Evolutionary conservation across 164 flowering plant genomes (phyloP).

Genomic region (Nymphaea thermarum): DNA sequence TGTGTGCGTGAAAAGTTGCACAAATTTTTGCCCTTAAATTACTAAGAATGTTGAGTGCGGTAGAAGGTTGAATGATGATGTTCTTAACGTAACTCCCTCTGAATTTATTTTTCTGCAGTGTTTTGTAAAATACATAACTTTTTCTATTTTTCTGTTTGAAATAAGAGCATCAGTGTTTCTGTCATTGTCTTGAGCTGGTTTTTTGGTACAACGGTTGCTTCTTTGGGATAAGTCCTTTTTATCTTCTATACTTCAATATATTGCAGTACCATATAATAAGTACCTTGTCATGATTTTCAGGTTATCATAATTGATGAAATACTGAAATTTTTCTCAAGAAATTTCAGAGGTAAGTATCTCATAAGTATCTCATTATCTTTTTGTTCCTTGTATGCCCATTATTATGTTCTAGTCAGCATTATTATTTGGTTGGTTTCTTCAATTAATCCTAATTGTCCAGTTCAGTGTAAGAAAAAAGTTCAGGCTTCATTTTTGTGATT

Average conservation of each 20-base stretch:
- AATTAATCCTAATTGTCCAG: too few relatives aligned
- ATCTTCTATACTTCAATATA: neutral
- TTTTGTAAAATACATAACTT: too few relatives aligned
- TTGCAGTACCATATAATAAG: neutral
- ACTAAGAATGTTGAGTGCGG: too few relatives aligned
- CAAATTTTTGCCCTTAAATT: too few relatives aligned
- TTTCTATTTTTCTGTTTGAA: neutral
- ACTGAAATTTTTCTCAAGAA: conserved; percentile 87
- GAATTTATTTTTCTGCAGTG: too few relatives aligned
- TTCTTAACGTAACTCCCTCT: too few relatives aligned
- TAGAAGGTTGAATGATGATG: too few relatives aligned
- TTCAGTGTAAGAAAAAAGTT: too few relatives aligned
- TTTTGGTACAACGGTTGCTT: neutral
- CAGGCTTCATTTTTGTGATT: too few relatives aligned
- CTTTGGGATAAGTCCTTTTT: neutral
- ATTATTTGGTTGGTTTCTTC: neutral
- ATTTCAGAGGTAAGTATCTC: conserved; percentile 38
- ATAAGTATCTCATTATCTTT: conserved; percentile 14
- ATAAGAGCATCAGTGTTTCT: neutral
- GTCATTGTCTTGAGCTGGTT: neutral
- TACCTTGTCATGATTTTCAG: conserved; percentile 22
- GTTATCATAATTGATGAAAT: conserved; percentile 89
- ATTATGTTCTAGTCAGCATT: neutral
- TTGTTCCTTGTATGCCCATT: conserved; percentile 1
- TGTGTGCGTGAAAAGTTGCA: too few relatives aligned